Conservation (phyloP, 768 basidiomycete genomes). For the Agrocybe pediades region DNA sequence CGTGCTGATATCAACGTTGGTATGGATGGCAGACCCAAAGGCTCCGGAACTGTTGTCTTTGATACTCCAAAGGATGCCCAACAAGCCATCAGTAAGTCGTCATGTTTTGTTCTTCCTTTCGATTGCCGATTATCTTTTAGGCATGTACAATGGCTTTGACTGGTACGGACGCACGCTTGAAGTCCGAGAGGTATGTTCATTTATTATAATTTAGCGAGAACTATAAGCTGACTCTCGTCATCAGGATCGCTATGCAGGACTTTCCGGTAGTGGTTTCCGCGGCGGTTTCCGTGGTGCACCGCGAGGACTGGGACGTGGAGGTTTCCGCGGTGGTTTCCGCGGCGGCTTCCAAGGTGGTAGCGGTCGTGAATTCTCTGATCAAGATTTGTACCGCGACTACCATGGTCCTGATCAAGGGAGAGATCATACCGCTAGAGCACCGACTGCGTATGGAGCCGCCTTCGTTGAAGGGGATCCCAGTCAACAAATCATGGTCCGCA, state of each 20-base stretch:
- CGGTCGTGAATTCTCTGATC: constrained; percentile 80
- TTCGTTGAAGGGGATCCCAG: constrained; percentile 75
- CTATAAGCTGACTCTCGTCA: not conserved
- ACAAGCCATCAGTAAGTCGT: constrained; percentile 86
- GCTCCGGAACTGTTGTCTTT: constrained; percentile 97
- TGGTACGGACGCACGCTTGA: constrained; percentile 97
- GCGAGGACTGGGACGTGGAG: constrained; percentile 48
- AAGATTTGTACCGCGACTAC: constrained; percentile 92
- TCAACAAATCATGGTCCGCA: constrained; percentile 98
- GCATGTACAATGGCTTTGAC: constrained; percentile 96
- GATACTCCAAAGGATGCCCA: constrained; percentile 89
- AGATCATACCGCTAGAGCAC: constrained; percentile 34
- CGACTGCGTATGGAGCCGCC: constrained; percentile 28
- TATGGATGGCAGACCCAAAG: constrained; percentile 90
- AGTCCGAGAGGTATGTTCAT: constrained; percentile 79
- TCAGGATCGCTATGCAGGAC: constrained; percentile 87
- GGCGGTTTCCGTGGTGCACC: constrained; percentile 59
- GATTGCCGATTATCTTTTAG: constrained; percentile 38
- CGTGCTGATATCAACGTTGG: constrained; percentile 96
- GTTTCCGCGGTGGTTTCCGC: constrained; percentile 10
- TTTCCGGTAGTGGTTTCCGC: constrained; percentile 69
- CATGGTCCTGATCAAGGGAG: constrained; percentile 78
- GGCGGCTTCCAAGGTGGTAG: constrained; percentile 43
- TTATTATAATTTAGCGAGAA: not conserved
- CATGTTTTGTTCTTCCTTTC: not conserved